A percentile compares a stretch with the other conserved stretches of the same genome.
Evolutionary conservation across 306 rosid species (phyloP).

Genomic region (Vigna angularis): DNA sequence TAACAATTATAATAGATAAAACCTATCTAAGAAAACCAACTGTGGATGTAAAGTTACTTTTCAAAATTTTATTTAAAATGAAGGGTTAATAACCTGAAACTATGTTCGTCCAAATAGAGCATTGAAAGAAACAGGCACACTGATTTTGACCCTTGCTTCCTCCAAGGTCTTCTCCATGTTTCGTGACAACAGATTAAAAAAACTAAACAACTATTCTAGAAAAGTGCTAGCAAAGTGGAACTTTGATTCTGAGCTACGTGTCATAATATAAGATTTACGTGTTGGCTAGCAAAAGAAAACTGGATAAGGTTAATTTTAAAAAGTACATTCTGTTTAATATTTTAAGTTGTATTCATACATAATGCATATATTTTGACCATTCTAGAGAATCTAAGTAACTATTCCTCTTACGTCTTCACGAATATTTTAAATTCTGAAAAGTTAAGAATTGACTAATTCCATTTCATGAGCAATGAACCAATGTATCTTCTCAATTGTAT

Average conservation of each 20-base stretch:
- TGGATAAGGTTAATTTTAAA: background rate
- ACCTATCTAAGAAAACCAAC: too few species aligned
- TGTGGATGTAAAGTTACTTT: too few species aligned
- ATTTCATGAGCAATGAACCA: background rate
- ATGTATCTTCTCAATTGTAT: background rate
- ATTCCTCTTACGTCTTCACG: background rate
- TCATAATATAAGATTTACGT: background rate
- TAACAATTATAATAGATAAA: too few species aligned
- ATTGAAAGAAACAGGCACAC: background rate
- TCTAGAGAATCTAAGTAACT: background rate
- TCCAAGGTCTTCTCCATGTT: background rate
- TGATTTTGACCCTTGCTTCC: conserved; percentile 4
- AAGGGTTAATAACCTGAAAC: too few species aligned
- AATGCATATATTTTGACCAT: background rate
- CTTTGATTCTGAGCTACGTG: background rate
- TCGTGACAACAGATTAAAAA: background rate
- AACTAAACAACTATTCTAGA: background rate
- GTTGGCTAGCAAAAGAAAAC: background rate
- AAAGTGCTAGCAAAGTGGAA: background rate
- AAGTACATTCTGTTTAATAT: background rate
- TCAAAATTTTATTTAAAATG: too few species aligned
- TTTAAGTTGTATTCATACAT: background rate
- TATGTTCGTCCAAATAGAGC: too few species aligned
- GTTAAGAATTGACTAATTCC: background rate
- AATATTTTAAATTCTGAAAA: background rate